Evolutionary conservation across 2,329 filamentous ascomycete species (phyloP), one percentile per base, ranked within the genome.

Genomic region (Aureobasidium sp.): DNA sequence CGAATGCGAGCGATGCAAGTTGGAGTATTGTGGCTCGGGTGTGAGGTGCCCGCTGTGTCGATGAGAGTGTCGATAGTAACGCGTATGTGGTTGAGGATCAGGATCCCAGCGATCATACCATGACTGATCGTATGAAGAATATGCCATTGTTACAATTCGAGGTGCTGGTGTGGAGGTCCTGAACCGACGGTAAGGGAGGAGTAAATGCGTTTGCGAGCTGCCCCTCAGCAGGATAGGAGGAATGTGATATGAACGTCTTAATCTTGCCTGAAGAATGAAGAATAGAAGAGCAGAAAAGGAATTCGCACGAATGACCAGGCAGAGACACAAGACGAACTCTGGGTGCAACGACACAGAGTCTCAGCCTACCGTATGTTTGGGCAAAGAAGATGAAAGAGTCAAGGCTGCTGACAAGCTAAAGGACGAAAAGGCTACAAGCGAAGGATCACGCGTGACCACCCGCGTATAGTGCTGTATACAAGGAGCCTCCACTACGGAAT

Each of bases 1-100:
- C 17, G 77, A 79, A 63, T 77, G 74, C 52, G 75, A 76, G 60
- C 78, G 76, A 55, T 78, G 74, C 17, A 79, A 73, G 46, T 72
- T 71, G 46, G 52, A 59, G 20, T 62, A 64, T 34, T 62, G 63
- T 10, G 61, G 53, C 26, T 66, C 65, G 36, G 70, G 69, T 60
- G 66, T 64, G n/a, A 47, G 55, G 9, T 68, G 66, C 10, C 62
- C 41, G 29, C 61, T 64, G 59, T 66, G 67, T 32, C 65, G 65
- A 59, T 56, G 61, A 43, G 64, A 65, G 41, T 62, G 61, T 47
- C 62, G 65, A 17, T 39, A 44, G 26, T 46, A 51, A n/a, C 56
- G 47, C 20, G 47, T 9, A 3, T 37, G 46, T n/a, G 62, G 62
- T 47, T 47, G 53, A 13, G 53, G 48, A 10, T 32, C 13, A 36